Conservation (phyloP, 176 grass and related monocot species). For the Stipa capillata region DNA sequence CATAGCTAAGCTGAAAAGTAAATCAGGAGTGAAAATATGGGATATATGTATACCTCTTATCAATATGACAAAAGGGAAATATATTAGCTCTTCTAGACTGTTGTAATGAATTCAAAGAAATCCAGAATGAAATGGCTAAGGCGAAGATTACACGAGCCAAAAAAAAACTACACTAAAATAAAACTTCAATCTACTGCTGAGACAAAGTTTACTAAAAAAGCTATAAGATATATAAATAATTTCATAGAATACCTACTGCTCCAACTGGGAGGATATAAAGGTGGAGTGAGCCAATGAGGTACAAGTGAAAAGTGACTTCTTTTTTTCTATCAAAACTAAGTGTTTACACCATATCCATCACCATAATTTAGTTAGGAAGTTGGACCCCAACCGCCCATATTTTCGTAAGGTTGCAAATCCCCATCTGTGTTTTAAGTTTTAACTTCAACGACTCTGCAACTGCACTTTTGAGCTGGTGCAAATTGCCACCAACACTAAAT, state of each 20-base stretch:
- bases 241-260: background rate
- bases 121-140: background rate
- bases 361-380: background rate
- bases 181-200: background rate
- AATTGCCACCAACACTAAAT: background rate
- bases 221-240: background rate
- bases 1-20: constrained; percentile 58
- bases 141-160: background rate
- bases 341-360: background rate
- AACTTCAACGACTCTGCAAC: background rate
- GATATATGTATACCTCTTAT: background rate
- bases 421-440: background rate
- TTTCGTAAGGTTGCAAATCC: background rate
- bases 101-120: background rate
- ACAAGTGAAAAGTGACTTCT: background rate
- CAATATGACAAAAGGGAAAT: background rate
- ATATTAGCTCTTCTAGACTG: constrained; percentile 6
- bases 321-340: background rate
- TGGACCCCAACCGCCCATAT: background rate
- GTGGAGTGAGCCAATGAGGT: background rate
- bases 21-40: background rate
- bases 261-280: background rate
- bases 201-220: background rate
- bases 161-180: background rate
- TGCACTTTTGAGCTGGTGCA: background rate